Evolutionary conservation across 1,284 basidiomycete genomes (phyloP).

Genomic region (Sporisorium scitamineum): DNA sequence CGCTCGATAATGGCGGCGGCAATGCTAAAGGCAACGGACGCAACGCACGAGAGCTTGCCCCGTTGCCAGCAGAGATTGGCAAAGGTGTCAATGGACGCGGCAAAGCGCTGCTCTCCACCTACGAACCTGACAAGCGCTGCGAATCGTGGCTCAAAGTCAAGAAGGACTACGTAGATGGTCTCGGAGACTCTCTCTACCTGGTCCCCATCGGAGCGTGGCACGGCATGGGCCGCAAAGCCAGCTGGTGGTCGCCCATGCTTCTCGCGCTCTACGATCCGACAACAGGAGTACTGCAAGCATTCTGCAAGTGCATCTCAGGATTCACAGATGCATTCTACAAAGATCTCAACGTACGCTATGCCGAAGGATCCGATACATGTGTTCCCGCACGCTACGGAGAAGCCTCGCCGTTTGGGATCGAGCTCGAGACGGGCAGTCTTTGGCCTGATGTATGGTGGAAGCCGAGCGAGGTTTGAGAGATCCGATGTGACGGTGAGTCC

Average conservation of each 20-base stretch:
- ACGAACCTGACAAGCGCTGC: constrained; percentile 77
- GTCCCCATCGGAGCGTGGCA: constrained; percentile 77
- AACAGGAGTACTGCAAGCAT: constrained; percentile 76
- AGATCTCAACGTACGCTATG: constrained; percentile 50
- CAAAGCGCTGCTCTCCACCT: constrained; percentile 85
- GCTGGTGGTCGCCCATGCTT: constrained; percentile 93
- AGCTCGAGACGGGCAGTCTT: constrained; percentile 73
- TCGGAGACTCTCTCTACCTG: constrained; percentile 72
- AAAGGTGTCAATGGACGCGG: constrained; percentile 69
- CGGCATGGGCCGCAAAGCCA: constrained; percentile 89
- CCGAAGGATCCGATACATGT: constrained; percentile 43
- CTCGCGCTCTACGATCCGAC: constrained; percentile 81
- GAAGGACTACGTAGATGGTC: constrained; percentile 79
- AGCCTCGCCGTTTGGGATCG: constrained; percentile 39
- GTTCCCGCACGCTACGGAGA: constrained; percentile 28
- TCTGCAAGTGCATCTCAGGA: constrained; percentile 73
- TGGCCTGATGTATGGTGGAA: constrained; percentile 79
- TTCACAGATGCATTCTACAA: constrained; percentile 89
- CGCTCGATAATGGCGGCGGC: constrained; percentile 17
- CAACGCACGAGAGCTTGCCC: background rate
- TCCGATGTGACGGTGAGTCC: constrained; percentile 87
- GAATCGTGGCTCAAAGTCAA: constrained; percentile 73
- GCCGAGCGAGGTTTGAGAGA: constrained; percentile 79
- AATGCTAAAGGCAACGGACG: background rate
- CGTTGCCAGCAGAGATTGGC: constrained; percentile 21